Evolutionary conservation across 352 stramenopile genomes (phyloP), one percentile per base, ranked within the genome.

Genomic region (Globisporangium canariense): DNA sequence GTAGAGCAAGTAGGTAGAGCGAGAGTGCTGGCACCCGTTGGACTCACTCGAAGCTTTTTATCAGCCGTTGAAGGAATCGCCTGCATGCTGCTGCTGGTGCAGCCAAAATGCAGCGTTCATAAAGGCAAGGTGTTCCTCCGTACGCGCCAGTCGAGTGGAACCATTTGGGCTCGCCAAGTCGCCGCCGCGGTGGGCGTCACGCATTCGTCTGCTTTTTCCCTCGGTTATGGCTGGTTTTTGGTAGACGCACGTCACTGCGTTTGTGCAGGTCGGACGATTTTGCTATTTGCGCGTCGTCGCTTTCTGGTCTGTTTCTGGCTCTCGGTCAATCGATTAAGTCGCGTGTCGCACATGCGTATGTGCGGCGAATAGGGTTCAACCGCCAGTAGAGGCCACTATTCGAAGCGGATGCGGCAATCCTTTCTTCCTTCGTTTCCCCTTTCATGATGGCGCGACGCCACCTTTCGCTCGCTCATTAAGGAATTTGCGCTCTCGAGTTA

Each of bases 401-500:
- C 28, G 16, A 32, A 30, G 30, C n/a, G 32, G 30, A 58, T 41
- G 7, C 52, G 30, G 20, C 18, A 32, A 32, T 53, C 34, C 10
- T 9, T 56, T 38, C 20, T 36, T 56, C 18, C 5, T 43, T 58
- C 22, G 28, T 58, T 58, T 43, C 53, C 30, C 20, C 32, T 59
- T 18, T 18, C 32, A 8, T 36, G 32, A 47, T 16, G 18, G 16
- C 20, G 30, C 25, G 1, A 28, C 25, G 25, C 4, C 16, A 22
- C n/a, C 11, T 34, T 49, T 13, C 9, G 9, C 3, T 41, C 20
- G 25, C n/a, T 45, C 59, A 64, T 47, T 58, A 64, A 64, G 59
- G 49, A 64, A 64, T 64, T 64, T 64, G 59, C 47, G 34, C 59
- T 38, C 47, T 40, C 47, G 38, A 49, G 47, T 60, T 34, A 50